These are phyloP conservation scores for Neurospora sp. DNA, from an alignment of 495 filamentous ascomycete species.

Conservation along the genomic window DNA sequence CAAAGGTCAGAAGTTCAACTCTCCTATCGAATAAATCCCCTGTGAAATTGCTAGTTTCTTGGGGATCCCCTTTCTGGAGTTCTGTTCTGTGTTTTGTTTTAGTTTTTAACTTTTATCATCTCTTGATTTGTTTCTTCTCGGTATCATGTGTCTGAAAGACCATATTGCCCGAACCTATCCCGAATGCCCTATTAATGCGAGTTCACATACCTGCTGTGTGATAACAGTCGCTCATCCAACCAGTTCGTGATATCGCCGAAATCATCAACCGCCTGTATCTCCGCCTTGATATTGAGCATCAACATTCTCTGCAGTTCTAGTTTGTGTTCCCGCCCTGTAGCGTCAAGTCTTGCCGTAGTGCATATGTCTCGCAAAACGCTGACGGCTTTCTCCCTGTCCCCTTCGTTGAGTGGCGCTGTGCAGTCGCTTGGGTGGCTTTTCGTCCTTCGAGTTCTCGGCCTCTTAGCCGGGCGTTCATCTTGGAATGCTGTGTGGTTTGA, in stretches of 20 bases:
- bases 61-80: neutral
- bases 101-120: neutral
- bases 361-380: slow-evolving; percentile 48
- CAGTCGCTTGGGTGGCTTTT: neutral
- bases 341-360: neutral
- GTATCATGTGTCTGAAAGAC: neutral
- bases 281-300: slow-evolving; percentile 75
- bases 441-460: neutral
- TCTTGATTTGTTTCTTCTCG: neutral
- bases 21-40: neutral
- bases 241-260: slow-evolving; percentile 50
- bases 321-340: slow-evolving; percentile 35
- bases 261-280: slow-evolving; percentile 74
- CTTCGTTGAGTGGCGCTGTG: neutral
- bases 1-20: neutral
- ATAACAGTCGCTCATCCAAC: slow-evolving; percentile 42
- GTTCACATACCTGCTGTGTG: neutral
- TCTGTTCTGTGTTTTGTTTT: neutral
- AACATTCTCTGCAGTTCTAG: slow-evolving; percentile 77
- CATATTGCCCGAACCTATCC: neutral
- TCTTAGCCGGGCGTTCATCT: slow-evolving; percentile 6
- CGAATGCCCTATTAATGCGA: neutral
- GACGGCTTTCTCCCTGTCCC: slow-evolving; percentile 29
- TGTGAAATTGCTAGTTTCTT: neutral
- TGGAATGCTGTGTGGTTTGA: neutral